Percentiles rank a stretch among this genome's conserved stretches.
Conservation (phyloP, 768 basidiomycete species). For the Suillus brevipes region DNA sequence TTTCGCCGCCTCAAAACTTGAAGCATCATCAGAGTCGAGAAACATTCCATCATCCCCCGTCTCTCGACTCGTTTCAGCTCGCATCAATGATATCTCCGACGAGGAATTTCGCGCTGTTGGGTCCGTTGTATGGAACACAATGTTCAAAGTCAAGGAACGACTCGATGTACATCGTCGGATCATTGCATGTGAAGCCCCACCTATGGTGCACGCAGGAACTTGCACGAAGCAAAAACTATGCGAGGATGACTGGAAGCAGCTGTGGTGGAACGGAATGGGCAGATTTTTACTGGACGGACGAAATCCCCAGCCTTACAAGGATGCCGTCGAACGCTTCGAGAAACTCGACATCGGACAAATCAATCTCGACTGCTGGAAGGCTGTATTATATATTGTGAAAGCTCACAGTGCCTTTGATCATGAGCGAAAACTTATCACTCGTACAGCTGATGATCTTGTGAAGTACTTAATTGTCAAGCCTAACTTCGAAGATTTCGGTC, state of each 20-base stretch:
- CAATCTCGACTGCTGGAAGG: background rate
- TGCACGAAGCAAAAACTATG: background rate
- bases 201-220: background rate
- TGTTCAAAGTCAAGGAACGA: background rate
- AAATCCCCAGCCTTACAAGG: background rate
- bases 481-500: background rate
- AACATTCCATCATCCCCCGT: background rate
- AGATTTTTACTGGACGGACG: background rate
- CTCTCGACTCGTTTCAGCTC: background rate
- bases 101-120: background rate
- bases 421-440: background rate
- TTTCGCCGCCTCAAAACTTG: background rate
- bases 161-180: constrained; percentile 1
- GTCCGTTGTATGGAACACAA: background rate
- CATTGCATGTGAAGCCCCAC: constrained; percentile 7
- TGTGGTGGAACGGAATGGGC: background rate
- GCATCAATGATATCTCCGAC: background rate
- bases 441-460: background rate
- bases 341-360: background rate
- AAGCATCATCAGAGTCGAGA: background rate
- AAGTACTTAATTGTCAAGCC: background rate
- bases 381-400: background rate
- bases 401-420: background rate
- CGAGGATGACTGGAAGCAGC: background rate
- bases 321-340: background rate